Evolutionary conservation across 202 grass and related monocot species (phyloP), one percentile per base, ranked within the genome.

Genomic region (Zizania palustris): DNA sequence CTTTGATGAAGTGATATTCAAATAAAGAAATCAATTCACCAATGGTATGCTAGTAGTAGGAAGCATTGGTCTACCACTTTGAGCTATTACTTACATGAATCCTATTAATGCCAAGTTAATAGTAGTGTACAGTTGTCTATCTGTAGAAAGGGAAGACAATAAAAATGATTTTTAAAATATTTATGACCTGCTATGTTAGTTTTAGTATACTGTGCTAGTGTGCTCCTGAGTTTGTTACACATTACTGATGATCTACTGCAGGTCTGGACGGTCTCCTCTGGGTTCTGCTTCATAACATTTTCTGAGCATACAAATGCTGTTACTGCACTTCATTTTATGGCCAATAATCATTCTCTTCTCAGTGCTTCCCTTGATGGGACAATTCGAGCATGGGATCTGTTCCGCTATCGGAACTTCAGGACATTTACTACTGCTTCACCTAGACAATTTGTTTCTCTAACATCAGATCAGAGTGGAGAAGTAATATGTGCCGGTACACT

Each of bases 301-400:
- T 94, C 91, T 0, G 91, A 95, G 83, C 95, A 98, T 82, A 92
- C 87, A 65, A 98, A 95, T 76, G 96, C 89, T 36, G 96, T 98
- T 9, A 90, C 96, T 20, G 96, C 91, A 64, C 67, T 98, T 74
- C 87, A 98, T 86, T 98, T 98, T 86, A 90, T 95, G 89, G 81
- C 89, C 28, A 98, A 95, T 72, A 98, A 95, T 42, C 91, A 95
- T 86, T 90, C 86, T 85, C 89, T 98, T 79, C 74, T 95, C 21
- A 98, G 95, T 88, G 91, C 95, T 50, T 98, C 89, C 28, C 87
- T 98, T 41, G 95, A 98, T 75, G 95, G 95, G 22, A 98, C 95
- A 55, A 87, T 98, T 63, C 82, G 91, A 74, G 95, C 95, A 0
- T 95, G 89, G 91, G 95, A 98, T 87, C 71, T 95, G 77, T 98